phyloP scores from a whole-genome alignment of 2,329 filamentous ascomycete species.

The Neofusicoccum sp. region DNA sequence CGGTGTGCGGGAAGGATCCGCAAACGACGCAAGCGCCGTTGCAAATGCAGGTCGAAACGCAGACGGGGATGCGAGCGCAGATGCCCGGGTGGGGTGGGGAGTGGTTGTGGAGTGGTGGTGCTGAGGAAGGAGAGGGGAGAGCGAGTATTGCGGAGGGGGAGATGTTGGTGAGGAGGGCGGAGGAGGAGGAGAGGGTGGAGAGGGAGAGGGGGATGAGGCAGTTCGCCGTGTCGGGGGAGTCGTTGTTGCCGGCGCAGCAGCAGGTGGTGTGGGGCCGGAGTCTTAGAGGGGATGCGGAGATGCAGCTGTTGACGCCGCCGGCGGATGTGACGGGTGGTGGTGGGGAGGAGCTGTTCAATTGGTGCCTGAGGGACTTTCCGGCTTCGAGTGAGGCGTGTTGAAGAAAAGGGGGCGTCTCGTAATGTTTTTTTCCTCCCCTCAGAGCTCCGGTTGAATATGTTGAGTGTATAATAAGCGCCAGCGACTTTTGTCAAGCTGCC shows the following conservation, averaged over 20 bases:
- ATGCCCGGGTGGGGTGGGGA: too few relatives aligned
- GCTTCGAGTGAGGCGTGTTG: not conserved
- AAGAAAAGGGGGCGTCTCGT: too few relatives aligned
- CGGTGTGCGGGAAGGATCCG: conserved; percentile 4
- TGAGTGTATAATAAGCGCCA: not conserved
- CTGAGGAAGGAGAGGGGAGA: not conserved
- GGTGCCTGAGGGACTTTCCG: not conserved
- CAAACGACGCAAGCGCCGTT: too few relatives aligned
- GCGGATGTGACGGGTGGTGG: not conserved
- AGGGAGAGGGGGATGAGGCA: not conserved
- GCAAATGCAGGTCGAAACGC: too few relatives aligned
- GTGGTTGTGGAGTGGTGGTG: not conserved
- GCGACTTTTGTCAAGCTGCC: not conserved
- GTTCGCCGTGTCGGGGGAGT: not conserved
- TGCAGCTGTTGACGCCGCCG: conserved; percentile 7
- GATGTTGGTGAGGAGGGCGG: not conserved
- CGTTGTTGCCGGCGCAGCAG: not conserved
- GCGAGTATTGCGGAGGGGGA: not conserved
- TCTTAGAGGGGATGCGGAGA: not conserved
- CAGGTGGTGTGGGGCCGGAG: not conserved
- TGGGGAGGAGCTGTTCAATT: not conserved
- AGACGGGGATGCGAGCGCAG: not conserved
- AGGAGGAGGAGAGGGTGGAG: not conserved
- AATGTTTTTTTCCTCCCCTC: not conserved
- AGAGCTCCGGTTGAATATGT: too few relatives aligned